Conservation (phyloP, 805 yeast species). For the Starmerella asiatica region DNA sequence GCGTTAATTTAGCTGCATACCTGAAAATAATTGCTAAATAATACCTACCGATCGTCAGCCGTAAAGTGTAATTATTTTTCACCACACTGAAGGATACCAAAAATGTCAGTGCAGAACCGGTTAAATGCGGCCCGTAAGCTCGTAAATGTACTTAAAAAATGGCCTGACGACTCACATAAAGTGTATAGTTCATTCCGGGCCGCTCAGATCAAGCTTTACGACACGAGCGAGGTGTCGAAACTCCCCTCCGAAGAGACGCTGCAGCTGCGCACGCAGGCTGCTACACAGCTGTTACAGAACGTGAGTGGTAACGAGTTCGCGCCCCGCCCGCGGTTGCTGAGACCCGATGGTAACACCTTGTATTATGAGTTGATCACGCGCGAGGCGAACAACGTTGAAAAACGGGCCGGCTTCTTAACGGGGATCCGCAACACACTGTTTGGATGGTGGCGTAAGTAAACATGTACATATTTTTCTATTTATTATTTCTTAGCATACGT, state of each 20-base stretch:
- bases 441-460: slow-evolving; percentile 35
- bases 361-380: slow-evolving; percentile 59
- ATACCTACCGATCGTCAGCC: too few relatives aligned
- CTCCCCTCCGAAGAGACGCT: slow-evolving; percentile 22
- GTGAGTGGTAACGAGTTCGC: slow-evolving; percentile 19
- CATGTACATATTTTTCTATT: slow-evolving; percentile 1
- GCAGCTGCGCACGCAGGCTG: slow-evolving; percentile 20
- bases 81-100: neutral
- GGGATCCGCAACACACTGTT: slow-evolving; percentile 65
- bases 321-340: slow-evolving; percentile 40
- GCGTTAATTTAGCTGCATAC: too few relatives aligned
- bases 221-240: slow-evolving; percentile 15
- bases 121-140: slow-evolving; percentile 19
- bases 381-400: slow-evolving; percentile 48
- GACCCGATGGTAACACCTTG: slow-evolving; percentile 74
- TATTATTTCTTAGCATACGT: slow-evolving; percentile 18
- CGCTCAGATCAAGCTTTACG: slow-evolving; percentile 33
- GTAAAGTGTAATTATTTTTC: too few relatives aligned
- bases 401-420: slow-evolving; percentile 44
- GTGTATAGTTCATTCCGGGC: slow-evolving; percentile 39
- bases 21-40: too few relatives aligned
- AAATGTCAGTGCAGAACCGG: slow-evolving; percentile 19
- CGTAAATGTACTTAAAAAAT: slow-evolving; percentile 19
- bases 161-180: slow-evolving; percentile 33
- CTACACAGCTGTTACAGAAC: slow-evolving; percentile 16